Conservation (phyloP, 176 grass and related monocot genomes). For the Phoenix dactylifera region DNA sequence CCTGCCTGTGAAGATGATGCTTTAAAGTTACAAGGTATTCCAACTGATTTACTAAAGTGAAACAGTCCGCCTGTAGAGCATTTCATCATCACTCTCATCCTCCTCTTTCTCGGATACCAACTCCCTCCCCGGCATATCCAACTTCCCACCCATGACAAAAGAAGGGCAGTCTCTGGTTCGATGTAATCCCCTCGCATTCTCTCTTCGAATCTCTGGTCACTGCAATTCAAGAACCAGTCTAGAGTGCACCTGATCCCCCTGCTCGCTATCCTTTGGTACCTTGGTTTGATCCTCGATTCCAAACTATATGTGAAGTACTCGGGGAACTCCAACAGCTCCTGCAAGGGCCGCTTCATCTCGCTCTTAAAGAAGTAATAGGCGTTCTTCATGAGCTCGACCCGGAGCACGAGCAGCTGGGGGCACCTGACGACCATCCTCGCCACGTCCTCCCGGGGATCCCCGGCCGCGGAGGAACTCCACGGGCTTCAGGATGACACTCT, state of each 20-base stretch:
- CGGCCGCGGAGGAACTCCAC: slow-evolving; percentile 69
- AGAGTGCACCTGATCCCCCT: slow-evolving; percentile 69
- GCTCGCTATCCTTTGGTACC: slow-evolving; percentile 48
- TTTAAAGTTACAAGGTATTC: no score
- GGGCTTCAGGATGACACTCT: slow-evolving; percentile 65
- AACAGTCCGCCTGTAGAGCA: slow-evolving; percentile 81
- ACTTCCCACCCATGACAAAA: slow-evolving; percentile 82
- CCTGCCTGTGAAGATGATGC: no score
- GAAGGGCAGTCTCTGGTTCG: slow-evolving; percentile 64
- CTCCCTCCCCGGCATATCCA: slow-evolving; percentile 65
- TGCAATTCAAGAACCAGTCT: slow-evolving; percentile 96
- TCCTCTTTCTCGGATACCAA: slow-evolving; percentile 57
- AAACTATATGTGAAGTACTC: slow-evolving; percentile 95
- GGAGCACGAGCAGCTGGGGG: slow-evolving; percentile 51
- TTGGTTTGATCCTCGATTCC: slow-evolving; percentile 89
- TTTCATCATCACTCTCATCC: slow-evolving; percentile 71
- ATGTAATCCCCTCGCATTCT: slow-evolving; percentile 81
- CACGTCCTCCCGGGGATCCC: slow-evolving; percentile 52
- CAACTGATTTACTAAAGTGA: slow-evolving; percentile 59
- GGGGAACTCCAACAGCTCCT: slow-evolving; percentile 66
- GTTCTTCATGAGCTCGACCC: slow-evolving; percentile 84
- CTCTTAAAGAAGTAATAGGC: slow-evolving; percentile 87
- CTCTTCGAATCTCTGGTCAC: slow-evolving; percentile 83
- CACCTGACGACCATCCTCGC: slow-evolving; percentile 67
- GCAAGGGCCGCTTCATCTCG: slow-evolving; percentile 64